phyloP scores from a whole-genome alignment of 2,329 filamentous ascomycete species.

The Conoideocrella luteorostrata region DNA sequence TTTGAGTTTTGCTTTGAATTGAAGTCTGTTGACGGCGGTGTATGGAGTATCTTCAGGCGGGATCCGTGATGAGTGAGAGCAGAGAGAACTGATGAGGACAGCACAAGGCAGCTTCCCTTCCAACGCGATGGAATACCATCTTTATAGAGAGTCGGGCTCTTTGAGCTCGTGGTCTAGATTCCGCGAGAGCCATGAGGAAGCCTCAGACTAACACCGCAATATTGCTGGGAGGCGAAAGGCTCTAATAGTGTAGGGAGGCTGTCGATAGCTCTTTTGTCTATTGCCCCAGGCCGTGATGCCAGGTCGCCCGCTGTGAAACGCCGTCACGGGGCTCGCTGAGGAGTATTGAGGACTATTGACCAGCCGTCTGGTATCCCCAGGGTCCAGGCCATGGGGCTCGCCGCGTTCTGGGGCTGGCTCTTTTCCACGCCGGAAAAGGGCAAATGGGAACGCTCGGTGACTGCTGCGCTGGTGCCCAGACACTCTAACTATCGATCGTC shows the following conservation, averaged over 20 bases:
- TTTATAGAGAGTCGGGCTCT: background rate
- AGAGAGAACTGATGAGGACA: background rate
- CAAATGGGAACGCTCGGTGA: background rate
- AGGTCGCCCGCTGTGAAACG: background rate
- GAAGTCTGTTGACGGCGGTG: too few relatives aligned
- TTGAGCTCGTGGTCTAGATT: background rate
- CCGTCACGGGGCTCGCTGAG: background rate
- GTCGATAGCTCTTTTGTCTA: background rate
- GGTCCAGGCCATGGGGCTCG: background rate
- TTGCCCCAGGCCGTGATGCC: background rate
- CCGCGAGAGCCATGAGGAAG: background rate
- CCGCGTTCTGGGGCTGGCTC: background rate
- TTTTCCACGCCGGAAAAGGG: background rate
- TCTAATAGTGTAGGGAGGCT: background rate
- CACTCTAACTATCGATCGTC: background rate
- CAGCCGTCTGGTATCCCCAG: background rate
- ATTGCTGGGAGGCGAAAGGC: slow-evolving; percentile 6
- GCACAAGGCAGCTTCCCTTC: background rate
- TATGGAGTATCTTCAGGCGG: too few relatives aligned
- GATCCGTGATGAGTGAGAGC: too few relatives aligned
- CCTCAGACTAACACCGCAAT: background rate
- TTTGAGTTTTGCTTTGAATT: too few relatives aligned
- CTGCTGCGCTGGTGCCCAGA: background rate
- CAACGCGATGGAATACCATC: background rate
- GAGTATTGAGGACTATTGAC: background rate